Conservation (phyloP, 805 yeast genomes). For the Tetrapisispora arboricola region DNA sequence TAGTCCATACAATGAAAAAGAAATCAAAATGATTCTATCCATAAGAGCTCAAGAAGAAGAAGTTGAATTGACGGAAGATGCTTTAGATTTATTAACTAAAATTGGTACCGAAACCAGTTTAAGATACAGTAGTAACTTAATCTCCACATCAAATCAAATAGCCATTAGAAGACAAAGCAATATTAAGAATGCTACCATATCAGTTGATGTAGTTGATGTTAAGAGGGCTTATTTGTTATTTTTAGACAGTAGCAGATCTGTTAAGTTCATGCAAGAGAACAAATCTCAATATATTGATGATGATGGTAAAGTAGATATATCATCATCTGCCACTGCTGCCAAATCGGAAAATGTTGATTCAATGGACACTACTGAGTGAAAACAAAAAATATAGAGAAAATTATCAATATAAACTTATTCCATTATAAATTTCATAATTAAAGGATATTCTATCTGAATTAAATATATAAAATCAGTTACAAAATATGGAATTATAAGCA, state of each 20-base stretch:
- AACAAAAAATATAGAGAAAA: no score
- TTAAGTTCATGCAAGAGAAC: conserved; percentile 66
- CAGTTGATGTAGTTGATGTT: conserved; percentile 69
- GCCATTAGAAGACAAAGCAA: conserved; percentile 62
- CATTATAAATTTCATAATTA: no score
- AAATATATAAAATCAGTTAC: no score
- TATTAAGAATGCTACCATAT: conserved; percentile 19
- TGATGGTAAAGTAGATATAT: conserved; percentile 57
- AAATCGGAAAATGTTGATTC: conserved; percentile 14
- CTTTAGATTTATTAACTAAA: conserved; percentile 76
- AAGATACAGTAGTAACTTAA: conserved; percentile 85
- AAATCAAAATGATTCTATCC: conserved; percentile 72
- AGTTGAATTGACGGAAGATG: conserved; percentile 71
- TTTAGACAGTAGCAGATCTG: conserved; percentile 83
- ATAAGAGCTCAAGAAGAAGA: conserved; percentile 94
- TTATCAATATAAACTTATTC: background rate
- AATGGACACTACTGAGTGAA: conserved; percentile 28
- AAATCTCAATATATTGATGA: conserved; percentile 67
- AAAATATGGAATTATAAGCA: no score
- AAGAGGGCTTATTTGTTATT: conserved; percentile 81
- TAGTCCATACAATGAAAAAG: conserved; percentile 62
- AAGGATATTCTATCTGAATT: no score
- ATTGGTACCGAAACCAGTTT: conserved; percentile 85
- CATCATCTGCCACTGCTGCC: conserved; percentile 15
- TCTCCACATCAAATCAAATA: conserved; percentile 81